Percentiles rank a stretch among this genome's conserved stretches.
These are phyloP conservation scores for Apophysomyces variabilis DNA, from an alignment of 371 early-diverging fungal genomes.

Conservation along the genomic window DNA sequence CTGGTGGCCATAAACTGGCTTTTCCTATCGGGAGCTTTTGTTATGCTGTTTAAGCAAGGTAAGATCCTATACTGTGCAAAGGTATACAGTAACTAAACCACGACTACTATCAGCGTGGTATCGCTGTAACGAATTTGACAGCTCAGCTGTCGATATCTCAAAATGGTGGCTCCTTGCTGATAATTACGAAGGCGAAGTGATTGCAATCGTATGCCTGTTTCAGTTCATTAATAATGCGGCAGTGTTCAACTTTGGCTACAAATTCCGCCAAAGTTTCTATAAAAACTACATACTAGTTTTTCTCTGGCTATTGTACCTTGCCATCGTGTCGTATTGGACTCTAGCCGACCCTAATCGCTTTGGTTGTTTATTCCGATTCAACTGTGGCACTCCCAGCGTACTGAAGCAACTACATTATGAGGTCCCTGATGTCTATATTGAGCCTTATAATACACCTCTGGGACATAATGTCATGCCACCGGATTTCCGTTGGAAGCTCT, in stretches of 20 bases:
- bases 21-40: conserved; percentile 53
- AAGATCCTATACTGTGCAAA: background rate
- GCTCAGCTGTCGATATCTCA: conserved; percentile 64
- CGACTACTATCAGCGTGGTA: conserved; percentile 58
- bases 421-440: conserved; percentile 53
- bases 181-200: conserved; percentile 74
- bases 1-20: conserved; percentile 67
- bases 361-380: conserved; percentile 74
- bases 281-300: conserved; percentile 65
- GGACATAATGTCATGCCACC: conserved; percentile 77
- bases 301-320: conserved; percentile 58
- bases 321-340: conserved; percentile 56
- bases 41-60: conserved; percentile 59
- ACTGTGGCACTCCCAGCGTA: conserved; percentile 67
- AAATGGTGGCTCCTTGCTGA: conserved; percentile 86
- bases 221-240: conserved; percentile 75
- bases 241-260: conserved; percentile 73
- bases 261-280: conserved; percentile 66
- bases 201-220: conserved; percentile 67
- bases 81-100: background rate
- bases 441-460: conserved; percentile 58
- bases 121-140: conserved; percentile 80
- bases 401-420: conserved; percentile 57
- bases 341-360: conserved; percentile 76
- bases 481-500: conserved; percentile 68